A percentile compares a stretch with the other conserved stretches of the same genome.
Conservation (phyloP, 176 grass and related monocot genomes). For the Oryza nivara region DNA sequence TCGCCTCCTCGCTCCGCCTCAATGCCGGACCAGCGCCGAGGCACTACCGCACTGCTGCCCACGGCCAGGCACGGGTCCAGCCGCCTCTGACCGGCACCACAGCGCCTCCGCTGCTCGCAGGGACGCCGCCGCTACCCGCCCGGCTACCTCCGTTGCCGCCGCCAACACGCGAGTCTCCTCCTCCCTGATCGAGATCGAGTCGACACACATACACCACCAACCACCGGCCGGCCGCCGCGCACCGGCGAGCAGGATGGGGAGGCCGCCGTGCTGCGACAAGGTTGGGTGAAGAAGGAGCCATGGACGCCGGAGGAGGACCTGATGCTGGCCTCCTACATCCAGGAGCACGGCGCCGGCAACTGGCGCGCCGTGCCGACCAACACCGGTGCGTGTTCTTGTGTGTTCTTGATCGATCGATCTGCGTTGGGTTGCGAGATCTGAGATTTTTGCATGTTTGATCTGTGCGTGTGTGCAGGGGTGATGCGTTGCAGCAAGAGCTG, state of each 20-base stretch:
- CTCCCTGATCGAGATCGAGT: no score
- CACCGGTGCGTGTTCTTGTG: conserved; percentile 53
- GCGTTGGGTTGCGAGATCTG: conserved; percentile 13
- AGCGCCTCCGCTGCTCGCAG: no score
- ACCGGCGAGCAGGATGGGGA: conserved; percentile 63
- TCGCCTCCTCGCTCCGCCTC: no score
- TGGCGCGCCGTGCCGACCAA: conserved; percentile 91
- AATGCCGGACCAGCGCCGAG: no score
- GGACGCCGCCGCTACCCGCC: no score
- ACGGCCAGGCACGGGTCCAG: no score
- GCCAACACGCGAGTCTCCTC: no score
- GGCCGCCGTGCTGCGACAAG: conserved; percentile 94
- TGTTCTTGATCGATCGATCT: not conserved
- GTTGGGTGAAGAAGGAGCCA: conserved; percentile 89
- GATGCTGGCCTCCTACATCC: conserved; percentile 92
- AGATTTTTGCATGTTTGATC: conserved; percentile 3
- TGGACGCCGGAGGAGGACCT: conserved; percentile 99
- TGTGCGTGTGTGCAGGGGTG: conserved; percentile 54
- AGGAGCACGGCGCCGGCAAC: conserved; percentile 87
- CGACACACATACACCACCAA: no score
- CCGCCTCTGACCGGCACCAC: no score
- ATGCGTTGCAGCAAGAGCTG: conserved; percentile 99
- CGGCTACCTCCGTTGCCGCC: no score
- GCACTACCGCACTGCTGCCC: no score
- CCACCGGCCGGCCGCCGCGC: no score